Conservation (phyloP, 176 grass and related monocot species). For the Saccharum officinarum region DNA sequence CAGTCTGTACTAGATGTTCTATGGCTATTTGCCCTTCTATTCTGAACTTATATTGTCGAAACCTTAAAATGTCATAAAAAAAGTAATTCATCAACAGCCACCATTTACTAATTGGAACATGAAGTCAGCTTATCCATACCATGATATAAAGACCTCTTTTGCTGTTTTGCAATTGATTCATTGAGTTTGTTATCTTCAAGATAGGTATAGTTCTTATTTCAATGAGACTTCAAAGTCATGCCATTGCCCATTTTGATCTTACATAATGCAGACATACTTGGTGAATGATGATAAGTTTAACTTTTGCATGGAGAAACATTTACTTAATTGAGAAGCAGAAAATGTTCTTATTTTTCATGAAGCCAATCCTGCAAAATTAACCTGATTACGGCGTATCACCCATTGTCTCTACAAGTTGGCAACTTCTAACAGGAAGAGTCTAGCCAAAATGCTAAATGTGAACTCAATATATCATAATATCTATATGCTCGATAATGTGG, state of each 20-base stretch:
- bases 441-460: slow-evolving; percentile 8
- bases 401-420: neutral
- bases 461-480: neutral
- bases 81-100: neutral
- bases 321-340: neutral
- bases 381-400: neutral
- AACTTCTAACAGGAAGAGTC: neutral
- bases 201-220: neutral
- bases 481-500: neutral
- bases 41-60: neutral
- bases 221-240: neutral
- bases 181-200: neutral
- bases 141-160: neutral
- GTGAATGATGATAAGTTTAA: neutral
- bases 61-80: neutral
- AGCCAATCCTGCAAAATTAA: neutral
- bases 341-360: neutral
- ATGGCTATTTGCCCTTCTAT: neutral
- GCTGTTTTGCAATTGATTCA: neutral
- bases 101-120: neutral
- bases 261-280: neutral
- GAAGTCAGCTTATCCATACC: neutral
- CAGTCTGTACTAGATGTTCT: neutral
- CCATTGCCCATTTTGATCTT: neutral
- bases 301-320: neutral